A percentile compares a stretch with the other conserved stretches of the same genome.
phyloP scores from a whole-genome alignment of 2,329 filamentous ascomycete species.

The Trichoderma endophyticum region DNA sequence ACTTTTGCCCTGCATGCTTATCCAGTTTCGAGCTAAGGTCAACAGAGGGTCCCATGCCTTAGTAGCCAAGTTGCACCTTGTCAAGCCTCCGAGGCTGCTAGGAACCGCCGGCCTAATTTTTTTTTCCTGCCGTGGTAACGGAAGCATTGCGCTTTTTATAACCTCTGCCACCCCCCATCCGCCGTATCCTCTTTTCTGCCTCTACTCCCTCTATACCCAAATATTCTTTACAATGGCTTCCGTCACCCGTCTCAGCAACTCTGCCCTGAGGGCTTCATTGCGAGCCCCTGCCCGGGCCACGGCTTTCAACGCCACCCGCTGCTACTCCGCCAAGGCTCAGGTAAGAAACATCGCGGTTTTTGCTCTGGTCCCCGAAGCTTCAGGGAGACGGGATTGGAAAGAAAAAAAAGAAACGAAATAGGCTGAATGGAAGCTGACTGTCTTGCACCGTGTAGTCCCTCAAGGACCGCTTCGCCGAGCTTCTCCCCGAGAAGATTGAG shows the following conservation, averaged over 20 bases:
- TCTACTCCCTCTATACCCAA: slow-evolving; percentile 9
- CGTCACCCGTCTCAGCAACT: slow-evolving; percentile 74
- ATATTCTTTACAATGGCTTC: slow-evolving; percentile 65
- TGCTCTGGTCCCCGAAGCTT: neutral
- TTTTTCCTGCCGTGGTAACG: slow-evolving; percentile 21
- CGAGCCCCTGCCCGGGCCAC: slow-evolving; percentile 63
- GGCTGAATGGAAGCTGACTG: slow-evolving; percentile 18
- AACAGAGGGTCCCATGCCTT: neutral
- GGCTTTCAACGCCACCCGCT: slow-evolving; percentile 79
- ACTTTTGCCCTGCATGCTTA: slow-evolving; percentile 5
- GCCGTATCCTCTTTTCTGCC: slow-evolving; percentile 26
- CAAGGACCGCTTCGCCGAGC: slow-evolving; percentile 97
- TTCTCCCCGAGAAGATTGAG: slow-evolving; percentile 94
- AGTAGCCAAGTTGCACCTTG: neutral
- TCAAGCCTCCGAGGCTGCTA: slow-evolving; percentile 18
- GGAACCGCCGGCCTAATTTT: slow-evolving; percentile 27
- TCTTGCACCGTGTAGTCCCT: slow-evolving; percentile 62
- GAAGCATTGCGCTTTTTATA: slow-evolving; percentile 35
- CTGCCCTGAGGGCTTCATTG: slow-evolving; percentile 76
- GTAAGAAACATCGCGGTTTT: slow-evolving; percentile 46
- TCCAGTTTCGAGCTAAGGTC: slow-evolving; percentile 10
- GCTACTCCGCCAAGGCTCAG: slow-evolving; percentile 91
- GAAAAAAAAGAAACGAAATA: neutral
- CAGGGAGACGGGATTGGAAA: neutral
- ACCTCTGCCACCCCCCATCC: slow-evolving; percentile 32